These are phyloP conservation scores for Symbiodinium pilosum DNA, from an alignment of 73 alveolate genomes.

Conservation along the genomic window DNA sequence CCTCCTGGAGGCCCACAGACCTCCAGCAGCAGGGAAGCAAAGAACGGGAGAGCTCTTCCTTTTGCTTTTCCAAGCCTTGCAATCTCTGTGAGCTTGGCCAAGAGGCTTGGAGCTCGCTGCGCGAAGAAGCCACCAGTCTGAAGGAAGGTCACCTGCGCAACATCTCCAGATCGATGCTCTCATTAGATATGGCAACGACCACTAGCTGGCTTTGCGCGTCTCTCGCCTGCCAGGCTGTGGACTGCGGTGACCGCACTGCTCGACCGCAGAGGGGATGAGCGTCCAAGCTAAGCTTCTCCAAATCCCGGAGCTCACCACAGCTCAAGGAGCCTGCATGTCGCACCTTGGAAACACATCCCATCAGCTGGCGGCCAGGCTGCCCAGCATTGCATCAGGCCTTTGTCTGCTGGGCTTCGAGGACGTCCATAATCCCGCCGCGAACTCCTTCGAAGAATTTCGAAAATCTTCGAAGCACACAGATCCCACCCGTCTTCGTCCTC, in stretches of 20 bases:
- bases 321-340: conserved; percentile 20
- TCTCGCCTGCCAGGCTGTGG: conserved; percentile 70
- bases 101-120: conserved; percentile 22
- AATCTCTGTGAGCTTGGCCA: not conserved
- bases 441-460: too few relatives aligned
- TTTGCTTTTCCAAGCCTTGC: not conserved
- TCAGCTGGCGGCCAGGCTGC: too few relatives aligned
- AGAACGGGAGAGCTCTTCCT: not conserved
- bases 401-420: conserved; percentile 31
- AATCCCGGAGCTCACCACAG: not conserved
- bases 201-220: too few relatives aligned
- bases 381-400: not conserved
- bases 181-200: too few relatives aligned
- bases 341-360: too few relatives aligned
- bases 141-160: conserved; percentile 48
- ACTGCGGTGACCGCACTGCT: conserved; percentile 34
- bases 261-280: not conserved
- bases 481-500: conserved; percentile 17
- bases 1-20: conserved; percentile 36
- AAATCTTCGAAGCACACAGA: too few relatives aligned
- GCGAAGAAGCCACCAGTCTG: conserved; percentile 48
- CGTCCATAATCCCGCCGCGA: conserved; percentile 56
- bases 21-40: too few relatives aligned
- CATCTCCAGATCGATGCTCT: too few relatives aligned
- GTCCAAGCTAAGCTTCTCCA: not conserved